Conservation (phyloP, 805 yeast species). For the Kodamaea jinghongensis region DNA sequence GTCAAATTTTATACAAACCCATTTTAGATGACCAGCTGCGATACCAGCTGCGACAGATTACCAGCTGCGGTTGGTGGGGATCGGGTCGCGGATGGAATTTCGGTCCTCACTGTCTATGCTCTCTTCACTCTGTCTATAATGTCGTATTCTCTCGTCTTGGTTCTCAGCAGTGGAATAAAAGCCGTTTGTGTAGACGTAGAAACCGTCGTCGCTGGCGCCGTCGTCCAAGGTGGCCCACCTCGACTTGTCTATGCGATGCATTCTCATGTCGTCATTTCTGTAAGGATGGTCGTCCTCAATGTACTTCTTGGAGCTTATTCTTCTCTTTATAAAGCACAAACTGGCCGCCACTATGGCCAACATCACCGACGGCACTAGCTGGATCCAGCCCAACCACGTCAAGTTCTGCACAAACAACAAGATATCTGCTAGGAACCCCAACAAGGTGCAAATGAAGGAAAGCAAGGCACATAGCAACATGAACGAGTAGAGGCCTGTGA, state of each 20-base stretch:
- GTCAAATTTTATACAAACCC: too few relatives aligned
- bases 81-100: background rate
- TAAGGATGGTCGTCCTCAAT: constrained; percentile 29
- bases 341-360: constrained; percentile 62
- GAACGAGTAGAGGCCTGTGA: constrained; percentile 40
- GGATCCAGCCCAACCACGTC: constrained; percentile 83
- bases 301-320: constrained; percentile 50
- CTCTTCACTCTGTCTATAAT: too few relatives aligned
- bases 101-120: background rate
- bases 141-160: background rate
- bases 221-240: constrained; percentile 12
- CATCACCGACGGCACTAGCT: constrained; percentile 64
- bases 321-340: constrained; percentile 70
- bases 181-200: constrained; percentile 42
- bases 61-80: background rate
- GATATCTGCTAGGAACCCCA: constrained; percentile 81
- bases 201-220: constrained; percentile 42
- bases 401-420: constrained; percentile 72
- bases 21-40: too few relatives aligned
- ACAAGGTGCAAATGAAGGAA: constrained; percentile 63
- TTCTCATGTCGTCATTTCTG: constrained; percentile 35
- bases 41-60: too few relatives aligned
- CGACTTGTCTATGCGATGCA: constrained; percentile 14
- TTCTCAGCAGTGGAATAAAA: constrained; percentile 24
- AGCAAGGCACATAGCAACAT: constrained; percentile 61